Percentiles rank a stretch among this genome's conserved stretches.
phyloP scores from a whole-genome alignment of 257 asterid species.

The Schizonepeta tenuifolia region DNA sequence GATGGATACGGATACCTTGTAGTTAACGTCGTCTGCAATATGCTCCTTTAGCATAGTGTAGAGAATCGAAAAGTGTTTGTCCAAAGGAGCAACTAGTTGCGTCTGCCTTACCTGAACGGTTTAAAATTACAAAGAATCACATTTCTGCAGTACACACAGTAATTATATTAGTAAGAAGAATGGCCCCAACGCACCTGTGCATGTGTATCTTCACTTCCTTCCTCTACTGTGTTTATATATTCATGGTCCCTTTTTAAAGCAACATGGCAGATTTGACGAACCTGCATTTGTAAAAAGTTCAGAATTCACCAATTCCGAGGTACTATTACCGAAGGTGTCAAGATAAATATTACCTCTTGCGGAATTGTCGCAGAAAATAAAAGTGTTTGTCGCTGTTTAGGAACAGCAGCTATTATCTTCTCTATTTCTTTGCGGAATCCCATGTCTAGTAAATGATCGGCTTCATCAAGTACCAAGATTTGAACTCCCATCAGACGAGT shows the following conservation, averaged over 20 bases:
- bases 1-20: constrained; percentile 57
- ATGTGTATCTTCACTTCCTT: constrained; percentile 98
- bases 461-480: constrained; percentile 94
- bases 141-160: background rate
- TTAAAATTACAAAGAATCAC: background rate
- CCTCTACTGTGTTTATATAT: constrained; percentile 80
- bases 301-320: constrained; percentile 24
- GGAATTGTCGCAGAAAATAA: constrained; percentile 96
- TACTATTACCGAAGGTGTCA: background rate
- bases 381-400: constrained; percentile 97
- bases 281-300: constrained; percentile 51
- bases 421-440: constrained; percentile 97
- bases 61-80: constrained; percentile 76
- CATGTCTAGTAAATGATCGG: constrained; percentile 96
- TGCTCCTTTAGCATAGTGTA: constrained; percentile 78
- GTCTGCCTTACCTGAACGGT: constrained; percentile 78
- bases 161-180: background rate
- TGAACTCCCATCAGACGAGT: constrained; percentile 92
- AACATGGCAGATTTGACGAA: constrained; percentile 87
- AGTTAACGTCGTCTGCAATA: constrained; percentile 82
- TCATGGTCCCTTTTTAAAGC: constrained; percentile 96
- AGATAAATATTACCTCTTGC: constrained; percentile 61
- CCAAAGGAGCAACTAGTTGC: constrained; percentile 82
- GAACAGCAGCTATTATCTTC: constrained; percentile 85
- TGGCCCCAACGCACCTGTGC: constrained; percentile 56